Base-by-base conservation (phyloP, 345 rosid genomes). In the Eucalyptus rudis region DNA sequence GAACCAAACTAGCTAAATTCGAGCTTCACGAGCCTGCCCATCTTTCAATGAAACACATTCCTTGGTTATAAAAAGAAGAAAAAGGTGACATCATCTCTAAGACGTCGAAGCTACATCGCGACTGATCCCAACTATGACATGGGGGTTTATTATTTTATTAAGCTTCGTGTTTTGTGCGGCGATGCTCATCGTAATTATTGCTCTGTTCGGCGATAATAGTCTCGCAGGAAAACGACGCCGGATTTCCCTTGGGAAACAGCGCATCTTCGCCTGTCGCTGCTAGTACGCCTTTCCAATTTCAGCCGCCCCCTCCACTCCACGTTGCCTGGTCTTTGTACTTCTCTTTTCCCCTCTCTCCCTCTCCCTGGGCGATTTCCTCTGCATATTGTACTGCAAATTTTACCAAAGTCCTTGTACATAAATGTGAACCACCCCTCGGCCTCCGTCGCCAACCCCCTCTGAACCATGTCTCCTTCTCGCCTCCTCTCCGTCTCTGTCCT, bases 401-500 rank as follows among this genome's bases (percentile, higher is more conserved):
- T 47, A 44, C 33, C 29, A 43, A 43, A 25, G 3, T 12, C 56
- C 52, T 31, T 45, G 29, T 13, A n/a, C 58, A 52, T 52, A 86
- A 31, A 27, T 8, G n/a, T 14, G 25, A 31, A 43, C 24, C 76
- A 52, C 16, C 40, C 31, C 71, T 29, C 51, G 11, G 22, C 52
- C 51, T 17, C 8, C 84, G 4, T 17, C 50, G 8, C 66, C 66
- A 6, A 24, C 62, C 80, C 16, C 43, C 9, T 43, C 51, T 27
- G n/a, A 20, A 91, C 95, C 93, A 90, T 92, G 90, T 24, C 84
- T 51, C 95, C 94, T 49, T 89, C 88, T 64, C 95, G 92, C 68
- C 95, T 95, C 80, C 88, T 87, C 87, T 95, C 94, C 85, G 95
- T 95, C 81, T 88, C 88, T 84, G 52, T 92, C 81, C 45, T 90